Percentiles rank a stretch among this genome's conserved stretches.
phyloP scores from a whole-genome alignment of 202 grass and related monocot species.

The Alloteropsis angusta region DNA sequence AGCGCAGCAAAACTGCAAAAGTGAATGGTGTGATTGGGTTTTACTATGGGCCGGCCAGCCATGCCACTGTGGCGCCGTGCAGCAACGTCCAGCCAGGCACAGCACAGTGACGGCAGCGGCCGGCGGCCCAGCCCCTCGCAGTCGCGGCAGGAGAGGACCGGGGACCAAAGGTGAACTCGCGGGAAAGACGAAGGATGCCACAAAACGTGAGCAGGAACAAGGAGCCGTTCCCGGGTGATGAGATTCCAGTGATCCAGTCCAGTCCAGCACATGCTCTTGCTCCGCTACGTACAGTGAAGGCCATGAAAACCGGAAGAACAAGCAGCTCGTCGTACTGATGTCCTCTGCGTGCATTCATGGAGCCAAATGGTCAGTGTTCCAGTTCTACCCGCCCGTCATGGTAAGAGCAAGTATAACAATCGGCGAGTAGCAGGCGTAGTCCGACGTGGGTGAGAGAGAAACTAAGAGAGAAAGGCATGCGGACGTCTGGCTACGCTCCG shows the following conservation, averaged over 20 bases:
- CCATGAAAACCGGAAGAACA: neutral
- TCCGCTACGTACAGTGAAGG: neutral
- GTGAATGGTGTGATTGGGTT: neutral
- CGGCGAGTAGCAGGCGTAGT: too few species aligned
- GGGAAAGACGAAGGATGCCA: neutral
- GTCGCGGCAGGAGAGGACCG: neutral
- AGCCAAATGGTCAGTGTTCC: too few species aligned
- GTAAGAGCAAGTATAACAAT: too few species aligned
- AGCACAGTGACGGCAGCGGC: neutral
- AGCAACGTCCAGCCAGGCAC: neutral
- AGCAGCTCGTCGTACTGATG: neutral
- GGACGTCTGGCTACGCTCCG: too few species aligned
- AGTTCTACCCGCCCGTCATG: too few species aligned
- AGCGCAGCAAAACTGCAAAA: neutral
- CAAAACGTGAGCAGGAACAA: neutral
- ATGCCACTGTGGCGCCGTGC: neutral
- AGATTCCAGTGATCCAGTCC: too few species aligned
- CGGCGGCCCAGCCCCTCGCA: neutral
- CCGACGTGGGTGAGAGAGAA: too few species aligned
- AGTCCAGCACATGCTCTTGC: neutral
- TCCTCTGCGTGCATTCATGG: too few species aligned
- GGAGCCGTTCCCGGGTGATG: neutral
- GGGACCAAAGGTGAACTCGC: constrained; percentile 15
- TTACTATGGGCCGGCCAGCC: neutral
- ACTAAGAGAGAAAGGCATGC: too few species aligned